Conservation (phyloP, 805 yeast species). For the Candida schatavii region DNA sequence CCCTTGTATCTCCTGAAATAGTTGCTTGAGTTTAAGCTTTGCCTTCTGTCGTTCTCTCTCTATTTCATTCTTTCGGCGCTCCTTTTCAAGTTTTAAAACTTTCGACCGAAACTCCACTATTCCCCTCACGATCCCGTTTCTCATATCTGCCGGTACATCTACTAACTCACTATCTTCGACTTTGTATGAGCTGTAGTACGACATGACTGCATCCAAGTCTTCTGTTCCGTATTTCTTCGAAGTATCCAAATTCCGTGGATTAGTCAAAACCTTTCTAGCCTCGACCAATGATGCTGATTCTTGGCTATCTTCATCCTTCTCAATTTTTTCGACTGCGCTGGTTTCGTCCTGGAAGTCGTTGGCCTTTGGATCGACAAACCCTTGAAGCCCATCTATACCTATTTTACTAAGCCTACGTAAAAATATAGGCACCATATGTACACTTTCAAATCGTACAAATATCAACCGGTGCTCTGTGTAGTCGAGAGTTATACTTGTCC, state of each 20-base stretch:
- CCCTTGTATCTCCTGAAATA: conserved; percentile 38
- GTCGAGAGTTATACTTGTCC: conserved; percentile 36
- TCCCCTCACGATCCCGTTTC: conserved; percentile 50
- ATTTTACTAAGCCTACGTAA: conserved; percentile 1
- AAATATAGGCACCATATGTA: conserved; percentile 16
- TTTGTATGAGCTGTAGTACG: conserved; percentile 40
- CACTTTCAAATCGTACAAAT: conserved; percentile 27
- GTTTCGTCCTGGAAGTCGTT: not conserved
- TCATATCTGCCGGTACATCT: conserved; percentile 54
- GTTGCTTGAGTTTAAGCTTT: conserved; percentile 43
- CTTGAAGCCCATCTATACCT: not conserved
- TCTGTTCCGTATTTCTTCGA: conserved; percentile 27
- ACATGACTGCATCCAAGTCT: conserved; percentile 33
- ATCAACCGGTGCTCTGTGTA: conserved; percentile 27
- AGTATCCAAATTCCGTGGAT: conserved; percentile 20
- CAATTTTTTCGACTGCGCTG: conserved; percentile 1
- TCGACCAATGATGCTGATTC: not conserved
- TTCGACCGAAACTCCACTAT: conserved; percentile 56
- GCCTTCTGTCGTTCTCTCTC: conserved; percentile 49
- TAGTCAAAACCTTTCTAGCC: conserved; percentile 11
- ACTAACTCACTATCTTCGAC: conserved; percentile 56
- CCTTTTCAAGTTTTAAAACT: conserved; percentile 50
- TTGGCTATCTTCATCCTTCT: not conserved
- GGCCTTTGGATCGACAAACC: conserved; percentile 1
- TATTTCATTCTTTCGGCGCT: conserved; percentile 47